These are phyloP conservation scores for Plasmodium sp. DNA, from an alignment of 169 alveolate species.

Conservation along the genomic window DNA sequence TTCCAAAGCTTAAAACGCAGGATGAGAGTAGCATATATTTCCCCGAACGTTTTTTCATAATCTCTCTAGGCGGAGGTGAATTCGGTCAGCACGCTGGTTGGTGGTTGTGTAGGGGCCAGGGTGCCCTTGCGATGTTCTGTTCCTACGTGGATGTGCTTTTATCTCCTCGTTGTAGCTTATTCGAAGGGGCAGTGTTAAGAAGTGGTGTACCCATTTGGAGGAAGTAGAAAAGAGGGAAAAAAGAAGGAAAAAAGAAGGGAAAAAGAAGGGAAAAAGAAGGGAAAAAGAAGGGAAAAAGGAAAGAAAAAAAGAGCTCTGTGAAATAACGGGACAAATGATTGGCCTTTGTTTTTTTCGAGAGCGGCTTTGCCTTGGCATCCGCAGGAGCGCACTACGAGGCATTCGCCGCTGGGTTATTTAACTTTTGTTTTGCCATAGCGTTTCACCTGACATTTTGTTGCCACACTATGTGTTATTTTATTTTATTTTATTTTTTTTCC, in stretches of 20 bases:
- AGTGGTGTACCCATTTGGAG: neutral
- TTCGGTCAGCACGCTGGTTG: neutral
- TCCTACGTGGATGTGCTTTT: neutral
- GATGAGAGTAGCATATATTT: conserved; percentile 19
- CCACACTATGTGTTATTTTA: neutral
- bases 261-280: neutral
- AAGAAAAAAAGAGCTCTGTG: neutral
- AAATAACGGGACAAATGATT: neutral
- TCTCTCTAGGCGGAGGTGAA: neutral
- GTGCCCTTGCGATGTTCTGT: neutral
- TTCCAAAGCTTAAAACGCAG: conserved; percentile 53
- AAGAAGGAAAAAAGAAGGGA: too few species aligned
- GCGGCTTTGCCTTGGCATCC: neutral
- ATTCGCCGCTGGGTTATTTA: neutral
- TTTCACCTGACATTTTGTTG: neutral
- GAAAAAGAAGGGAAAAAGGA: neutral
- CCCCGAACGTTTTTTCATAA: conserved; percentile 41
- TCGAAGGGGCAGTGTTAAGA: neutral
- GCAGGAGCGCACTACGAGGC: neutral
- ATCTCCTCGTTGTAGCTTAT: neutral
- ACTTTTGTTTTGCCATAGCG: neutral
- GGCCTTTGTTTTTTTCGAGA: neutral
- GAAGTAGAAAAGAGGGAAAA: neutral
- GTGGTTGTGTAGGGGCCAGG: neutral
- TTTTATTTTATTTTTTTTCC: too few species aligned